Evolutionary conservation across 2,329 filamentous ascomycete species (phyloP).

Genomic region (Trichoderma asperellum): DNA sequence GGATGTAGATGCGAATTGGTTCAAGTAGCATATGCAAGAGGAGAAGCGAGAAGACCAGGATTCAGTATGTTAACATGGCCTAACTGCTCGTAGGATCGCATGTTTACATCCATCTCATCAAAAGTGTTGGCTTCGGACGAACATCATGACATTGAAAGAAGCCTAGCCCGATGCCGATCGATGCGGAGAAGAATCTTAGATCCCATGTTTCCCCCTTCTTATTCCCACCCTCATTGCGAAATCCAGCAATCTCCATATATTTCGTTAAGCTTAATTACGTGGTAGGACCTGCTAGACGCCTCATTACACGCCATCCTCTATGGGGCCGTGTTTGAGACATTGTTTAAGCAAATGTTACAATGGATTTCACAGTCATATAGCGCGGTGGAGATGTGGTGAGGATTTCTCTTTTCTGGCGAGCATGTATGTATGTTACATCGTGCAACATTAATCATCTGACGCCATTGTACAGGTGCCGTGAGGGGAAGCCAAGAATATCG

Average conservation of each 20-base stretch:
- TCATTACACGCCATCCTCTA: background rate
- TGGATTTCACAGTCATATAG: background rate
- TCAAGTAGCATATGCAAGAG: background rate
- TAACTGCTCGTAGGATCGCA: background rate
- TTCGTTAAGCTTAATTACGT: slow-evolving; percentile 14
- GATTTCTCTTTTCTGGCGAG: background rate
- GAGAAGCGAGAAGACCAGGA: background rate
- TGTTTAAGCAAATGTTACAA: background rate
- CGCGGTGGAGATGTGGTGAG: background rate
- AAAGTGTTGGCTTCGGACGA: background rate
- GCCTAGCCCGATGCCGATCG: slow-evolving; percentile 22
- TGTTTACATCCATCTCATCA: background rate
- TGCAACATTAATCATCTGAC: slow-evolving; percentile 22
- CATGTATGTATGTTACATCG: slow-evolving; percentile 22
- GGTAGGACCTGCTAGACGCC: background rate
- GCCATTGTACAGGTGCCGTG: slow-evolving; percentile 20
- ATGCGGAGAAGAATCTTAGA: slow-evolving; percentile 25
- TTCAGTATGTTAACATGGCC: background rate
- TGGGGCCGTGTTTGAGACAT: background rate
- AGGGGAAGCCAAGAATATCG: slow-evolving; percentile 4
- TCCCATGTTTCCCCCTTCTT: background rate
- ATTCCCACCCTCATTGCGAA: background rate
- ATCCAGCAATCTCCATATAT: slow-evolving; percentile 14
- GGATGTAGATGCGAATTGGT: slow-evolving; percentile 4
- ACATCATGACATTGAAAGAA: background rate